Base-by-base conservation (phyloP, 2,329 filamentous ascomycete genomes). In the Colletotrichum sublineola region DNA sequence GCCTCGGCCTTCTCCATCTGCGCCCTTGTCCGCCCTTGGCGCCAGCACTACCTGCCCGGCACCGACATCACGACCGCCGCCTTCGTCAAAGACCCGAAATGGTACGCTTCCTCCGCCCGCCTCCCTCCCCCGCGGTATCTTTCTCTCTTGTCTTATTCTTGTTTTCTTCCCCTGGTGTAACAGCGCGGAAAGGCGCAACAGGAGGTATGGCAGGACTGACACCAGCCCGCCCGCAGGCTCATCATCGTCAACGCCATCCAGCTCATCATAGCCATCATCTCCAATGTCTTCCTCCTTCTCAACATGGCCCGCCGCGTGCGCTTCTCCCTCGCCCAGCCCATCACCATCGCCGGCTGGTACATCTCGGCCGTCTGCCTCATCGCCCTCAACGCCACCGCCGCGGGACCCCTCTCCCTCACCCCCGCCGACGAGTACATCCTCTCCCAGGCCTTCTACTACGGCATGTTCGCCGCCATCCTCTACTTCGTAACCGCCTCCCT, bases 1-100 rank as follows among this genome's bases (percentile, higher is more conserved):
- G 95, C 95, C 3, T 97, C 95, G 70, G 91, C 96, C 40, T 93
- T 96, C 81, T 96, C 93, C 69, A 94, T 97, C 71, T 94, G 93
- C 73, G 94, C 95, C 9, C 86, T 97, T n/a, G 93, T 94, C 1
- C 91, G 90, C 38, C 90, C 90, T 31, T 97, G 95, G 95, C 87
- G 93, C 73, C 88, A 92, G 79, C 84, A 85, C 61, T 82, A 88
- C 6, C 79, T 81, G 1, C 84, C 86, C 0, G 83, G 84, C 0
- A 83, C 86, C 6, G 79, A 86, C 1, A 78, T 87, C 7, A 82
- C 87, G 12, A 77, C 84, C 1, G 91, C 89, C 0, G 44, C 75
- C 2, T 89, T 88, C 33, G 86, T 93, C 67, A 52, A 75, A 0
- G 94, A 97, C 80, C 94, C 95, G 1, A 75, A 81, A 75, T 97